phyloP scores from a whole-genome alignment of 306 rosid species.

The Sophora flavescens region DNA sequence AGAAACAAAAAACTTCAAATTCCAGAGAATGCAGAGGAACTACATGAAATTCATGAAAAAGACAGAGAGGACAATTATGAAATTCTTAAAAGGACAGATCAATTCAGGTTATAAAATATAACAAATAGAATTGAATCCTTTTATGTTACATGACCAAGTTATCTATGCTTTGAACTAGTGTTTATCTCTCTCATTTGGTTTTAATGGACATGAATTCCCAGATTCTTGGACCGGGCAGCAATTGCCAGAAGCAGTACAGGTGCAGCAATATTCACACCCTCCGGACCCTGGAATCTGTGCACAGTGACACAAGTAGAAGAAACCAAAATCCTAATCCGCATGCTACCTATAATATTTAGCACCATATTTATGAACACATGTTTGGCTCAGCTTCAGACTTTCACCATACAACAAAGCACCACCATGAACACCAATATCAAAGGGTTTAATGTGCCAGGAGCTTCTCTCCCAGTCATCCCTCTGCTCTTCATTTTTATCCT shows the following conservation, averaged over 20 bases:
- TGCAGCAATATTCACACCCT: slow-evolving; percentile 23
- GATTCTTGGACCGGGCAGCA: slow-evolving; percentile 84
- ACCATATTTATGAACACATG: slow-evolving; percentile 89
- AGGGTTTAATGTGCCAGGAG: slow-evolving; percentile 72
- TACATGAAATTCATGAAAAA: slow-evolving; percentile 65
- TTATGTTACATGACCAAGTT: neutral
- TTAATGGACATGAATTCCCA: slow-evolving; percentile 33
- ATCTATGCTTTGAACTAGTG: neutral
- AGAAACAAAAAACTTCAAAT: slow-evolving; percentile 64
- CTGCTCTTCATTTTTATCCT: slow-evolving; percentile 62
- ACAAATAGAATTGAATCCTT: slow-evolving; percentile 12
- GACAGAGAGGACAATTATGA: slow-evolving; percentile 52
- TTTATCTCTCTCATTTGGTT: neutral
- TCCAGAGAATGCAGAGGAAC: slow-evolving; percentile 61
- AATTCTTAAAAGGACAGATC: slow-evolving; percentile 71
- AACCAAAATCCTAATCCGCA: slow-evolving; percentile 80
- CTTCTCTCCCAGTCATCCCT: slow-evolving; percentile 82
- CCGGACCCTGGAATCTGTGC: slow-evolving; percentile 72
- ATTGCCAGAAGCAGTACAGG: slow-evolving; percentile 38
- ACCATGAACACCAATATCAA: slow-evolving; percentile 65
- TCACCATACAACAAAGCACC: slow-evolving; percentile 74
- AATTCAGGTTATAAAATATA: slow-evolving; percentile 67
- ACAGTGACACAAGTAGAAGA: slow-evolving; percentile 90
- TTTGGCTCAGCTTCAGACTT: slow-evolving; percentile 88
- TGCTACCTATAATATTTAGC: slow-evolving; percentile 84